A percentile compares a stretch with the other conserved stretches of the same genome.
phyloP scores from a whole-genome alignment of 1,284 basidiomycete species.

The Mycena sp. region DNA sequence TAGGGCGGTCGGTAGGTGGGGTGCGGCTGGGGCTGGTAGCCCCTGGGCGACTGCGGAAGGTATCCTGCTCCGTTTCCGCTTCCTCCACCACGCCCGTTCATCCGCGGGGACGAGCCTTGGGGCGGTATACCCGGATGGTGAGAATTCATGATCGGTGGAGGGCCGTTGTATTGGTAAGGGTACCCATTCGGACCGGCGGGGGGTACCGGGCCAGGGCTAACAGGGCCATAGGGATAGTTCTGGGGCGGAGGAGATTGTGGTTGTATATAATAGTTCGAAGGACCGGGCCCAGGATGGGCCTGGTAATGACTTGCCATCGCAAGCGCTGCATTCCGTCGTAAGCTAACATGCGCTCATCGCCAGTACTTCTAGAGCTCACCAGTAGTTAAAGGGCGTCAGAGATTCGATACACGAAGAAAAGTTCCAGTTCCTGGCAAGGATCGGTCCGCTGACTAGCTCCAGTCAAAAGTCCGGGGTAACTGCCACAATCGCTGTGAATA shows the following conservation, averaged over 20 bases:
- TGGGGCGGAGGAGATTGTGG: neutral
- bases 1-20: conserved; percentile 14
- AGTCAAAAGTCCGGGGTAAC: too few species aligned
- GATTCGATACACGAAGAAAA: too few species aligned
- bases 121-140: conserved; percentile 9
- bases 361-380: too few species aligned
- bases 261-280: conserved; percentile 16
- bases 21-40: conserved; percentile 3
- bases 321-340: neutral
- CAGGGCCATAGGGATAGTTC: neutral
- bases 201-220: neutral
- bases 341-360: too few species aligned
- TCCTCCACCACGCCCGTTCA: neutral
- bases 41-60: conserved; percentile 2
- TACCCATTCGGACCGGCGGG: conserved; percentile 11
- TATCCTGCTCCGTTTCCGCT: neutral
- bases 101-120: neutral
- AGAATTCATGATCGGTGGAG: neutral
- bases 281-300: conserved; percentile 6
- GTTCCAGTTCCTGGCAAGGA: too few species aligned
- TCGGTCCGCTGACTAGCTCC: too few species aligned
- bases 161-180: conserved; percentile 3
- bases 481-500: too few species aligned
- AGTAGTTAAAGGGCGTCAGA: too few species aligned
- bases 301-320: conserved; percentile 19